Evolutionary conservation across 495 filamentous ascomycete species (phyloP), one percentile per base, ranked within the genome.

Genomic region (Tuber magnatum): DNA sequence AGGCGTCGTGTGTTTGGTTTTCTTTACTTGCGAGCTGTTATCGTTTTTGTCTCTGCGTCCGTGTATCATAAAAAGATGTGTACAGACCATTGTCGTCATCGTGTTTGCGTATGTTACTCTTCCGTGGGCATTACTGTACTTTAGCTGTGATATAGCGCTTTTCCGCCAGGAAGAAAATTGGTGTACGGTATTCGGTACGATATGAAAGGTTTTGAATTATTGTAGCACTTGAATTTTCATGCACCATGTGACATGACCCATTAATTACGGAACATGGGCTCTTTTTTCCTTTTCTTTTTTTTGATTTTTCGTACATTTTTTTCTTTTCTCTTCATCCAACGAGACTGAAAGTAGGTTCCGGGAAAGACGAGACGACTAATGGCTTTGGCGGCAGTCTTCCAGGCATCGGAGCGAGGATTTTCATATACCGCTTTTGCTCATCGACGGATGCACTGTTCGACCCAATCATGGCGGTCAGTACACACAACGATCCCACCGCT

Each of bases 351-450:
- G 80, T 81, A 10, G 80, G 71, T 72, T 83, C 81, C 4, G 81
- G 81, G 69, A 79, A 83, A 7, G 74, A 77, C 41, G 75, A 78
- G 20, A 81, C 79, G 38, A 98, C 85, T 80, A 97, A 84, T 24
- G 94, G 92, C 81, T 90, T 88, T 71, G 90, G 87, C 0, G 92
- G 93, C 70, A 97, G 84, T 51, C 92, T 88, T 16, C 92, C 93
- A 46, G 89, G 91, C 71, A 96, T 88, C 8, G 95, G 94, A 3
- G 91, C 90, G 56, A 99, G 86, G 24, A 97, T 86, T 76, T 92
- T 90, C 71, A 98, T 85, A 83, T 91, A 91, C 73, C 90, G 89
- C 84, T 92, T 92, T 72, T 93, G 90, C 70, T 90, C 91, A 78
- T 99, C 94, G 12, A 98, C 94, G 71, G 80, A 81, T 73, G 80